Evolutionary conservation across 2,329 filamentous ascomycete genomes (phyloP).

Genomic region (Dothiorella sarmentorum): DNA sequence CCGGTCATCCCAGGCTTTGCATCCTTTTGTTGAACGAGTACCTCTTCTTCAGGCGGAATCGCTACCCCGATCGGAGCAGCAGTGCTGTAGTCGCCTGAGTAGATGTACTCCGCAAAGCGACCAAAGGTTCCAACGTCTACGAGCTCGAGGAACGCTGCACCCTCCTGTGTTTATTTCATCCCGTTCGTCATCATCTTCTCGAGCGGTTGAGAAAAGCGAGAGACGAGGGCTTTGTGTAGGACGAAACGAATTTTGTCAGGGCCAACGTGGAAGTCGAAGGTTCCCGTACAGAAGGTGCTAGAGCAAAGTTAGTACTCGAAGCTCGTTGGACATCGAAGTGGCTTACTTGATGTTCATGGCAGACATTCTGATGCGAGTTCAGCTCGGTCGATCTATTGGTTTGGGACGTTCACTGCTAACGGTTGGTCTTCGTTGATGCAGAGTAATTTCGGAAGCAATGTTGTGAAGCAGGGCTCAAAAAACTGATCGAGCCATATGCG

Average conservation of each 20-base stretch:
- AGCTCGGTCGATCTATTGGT: too few relatives aligned
- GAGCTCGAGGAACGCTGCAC: not conserved
- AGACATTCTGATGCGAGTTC: too few relatives aligned
- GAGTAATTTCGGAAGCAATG: too few relatives aligned
- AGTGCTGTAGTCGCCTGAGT: not conserved
- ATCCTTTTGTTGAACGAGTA: too few relatives aligned
- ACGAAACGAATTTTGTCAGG: not conserved
- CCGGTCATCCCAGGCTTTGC: too few relatives aligned
- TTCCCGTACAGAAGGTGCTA: not conserved
- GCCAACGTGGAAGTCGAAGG: not conserved
- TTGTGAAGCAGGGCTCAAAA: too few relatives aligned
- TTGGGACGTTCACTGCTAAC: too few relatives aligned
- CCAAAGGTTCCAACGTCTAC: not conserved
- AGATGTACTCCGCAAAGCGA: not conserved
- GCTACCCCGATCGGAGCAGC: not conserved
- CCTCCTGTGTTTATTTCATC: not conserved
- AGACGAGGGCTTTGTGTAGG: not conserved
- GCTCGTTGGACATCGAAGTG: too few relatives aligned
- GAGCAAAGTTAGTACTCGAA: not conserved
- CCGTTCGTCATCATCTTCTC: constrained; percentile 1
- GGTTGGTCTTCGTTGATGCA: too few relatives aligned
- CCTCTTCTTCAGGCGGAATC: not conserved
- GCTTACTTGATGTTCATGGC: too few relatives aligned
- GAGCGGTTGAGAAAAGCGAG: not conserved
- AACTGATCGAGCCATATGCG: too few relatives aligned